phyloP scores from a whole-genome alignment of 1,284 basidiomycete species.

The Amylostereum areolatum region DNA sequence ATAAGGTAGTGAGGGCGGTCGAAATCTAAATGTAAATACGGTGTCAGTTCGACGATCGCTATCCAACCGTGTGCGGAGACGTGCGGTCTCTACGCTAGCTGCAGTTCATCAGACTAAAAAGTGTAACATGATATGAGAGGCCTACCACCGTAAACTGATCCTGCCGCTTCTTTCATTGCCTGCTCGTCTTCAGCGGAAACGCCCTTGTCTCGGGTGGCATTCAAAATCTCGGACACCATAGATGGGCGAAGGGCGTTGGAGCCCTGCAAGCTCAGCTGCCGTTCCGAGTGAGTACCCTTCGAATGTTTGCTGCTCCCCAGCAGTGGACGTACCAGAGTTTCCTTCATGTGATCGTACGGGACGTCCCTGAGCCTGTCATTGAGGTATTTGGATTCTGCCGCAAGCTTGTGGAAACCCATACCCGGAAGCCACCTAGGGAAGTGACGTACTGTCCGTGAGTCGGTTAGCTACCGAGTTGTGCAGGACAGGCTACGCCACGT shows the following conservation, averaged over 20 bases:
- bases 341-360: constrained; percentile 3
- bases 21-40: neutral
- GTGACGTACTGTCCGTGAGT: neutral
- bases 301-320: neutral
- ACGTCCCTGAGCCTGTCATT: neutral
- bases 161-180: no score
- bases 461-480: neutral
- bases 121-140: no score
- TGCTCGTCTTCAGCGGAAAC: no score
- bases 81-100: neutral
- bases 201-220: no score
- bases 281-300: neutral
- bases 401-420: constrained; percentile 1
- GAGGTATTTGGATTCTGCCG: neutral
- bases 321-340: neutral
- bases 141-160: no score
- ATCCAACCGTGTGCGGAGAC: neutral
- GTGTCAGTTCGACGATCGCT: neutral
- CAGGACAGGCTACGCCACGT: neutral
- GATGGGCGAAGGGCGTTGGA: no score
- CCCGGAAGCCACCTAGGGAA: neutral
- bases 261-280: neutral
- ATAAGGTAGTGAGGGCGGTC: constrained; percentile 2
- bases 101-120: no score
- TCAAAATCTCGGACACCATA: no score